Evolutionary conservation across 192 early-diverging fungal species (phyloP).

Genomic region (Chytriomyces hyalinus): DNA sequence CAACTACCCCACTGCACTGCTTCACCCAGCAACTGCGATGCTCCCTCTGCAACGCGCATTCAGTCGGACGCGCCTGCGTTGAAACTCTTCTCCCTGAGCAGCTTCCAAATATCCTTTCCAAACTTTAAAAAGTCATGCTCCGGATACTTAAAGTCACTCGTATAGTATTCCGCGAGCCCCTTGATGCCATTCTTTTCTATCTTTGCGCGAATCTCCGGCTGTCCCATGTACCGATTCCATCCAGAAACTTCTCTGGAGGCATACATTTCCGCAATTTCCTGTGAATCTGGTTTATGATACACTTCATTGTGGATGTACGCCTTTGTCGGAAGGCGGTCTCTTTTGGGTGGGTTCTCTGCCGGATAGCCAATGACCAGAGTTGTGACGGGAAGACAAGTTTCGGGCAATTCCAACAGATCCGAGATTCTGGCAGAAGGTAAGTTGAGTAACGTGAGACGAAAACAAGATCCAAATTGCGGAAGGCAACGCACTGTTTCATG

Average conservation of each 20-base stretch:
- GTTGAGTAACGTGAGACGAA: not conserved
- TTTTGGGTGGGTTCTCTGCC: slow-evolving; percentile 7
- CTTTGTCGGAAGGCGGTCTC: slow-evolving; percentile 4
- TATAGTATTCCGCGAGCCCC: slow-evolving; percentile 9
- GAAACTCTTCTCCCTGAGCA: too few relatives aligned
- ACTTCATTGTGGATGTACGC: slow-evolving; percentile 20
- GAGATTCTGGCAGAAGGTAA: not conserved
- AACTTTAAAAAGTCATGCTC: not conserved
- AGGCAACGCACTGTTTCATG: not conserved
- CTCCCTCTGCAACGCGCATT: too few relatives aligned
- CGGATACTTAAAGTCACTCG: slow-evolving; percentile 11
- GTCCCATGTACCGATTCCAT: slow-evolving; percentile 8
- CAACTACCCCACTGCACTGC: too few relatives aligned
- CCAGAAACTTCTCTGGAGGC: not conserved
- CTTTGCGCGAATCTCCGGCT: not conserved
- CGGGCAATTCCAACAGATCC: not conserved
- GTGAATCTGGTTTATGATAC: not conserved
- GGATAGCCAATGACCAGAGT: slow-evolving; percentile 16
- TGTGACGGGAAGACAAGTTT: slow-evolving; percentile 10
- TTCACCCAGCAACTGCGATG: too few relatives aligned
- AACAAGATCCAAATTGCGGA: not conserved
- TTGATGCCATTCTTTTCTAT: slow-evolving; percentile 8
- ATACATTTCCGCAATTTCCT: slow-evolving; percentile 13
- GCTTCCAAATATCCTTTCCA: too few relatives aligned
- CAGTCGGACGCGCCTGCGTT: too few relatives aligned